Conservation (phyloP, 176 grass and related monocot genomes). For the Pontederia crassipes region DNA sequence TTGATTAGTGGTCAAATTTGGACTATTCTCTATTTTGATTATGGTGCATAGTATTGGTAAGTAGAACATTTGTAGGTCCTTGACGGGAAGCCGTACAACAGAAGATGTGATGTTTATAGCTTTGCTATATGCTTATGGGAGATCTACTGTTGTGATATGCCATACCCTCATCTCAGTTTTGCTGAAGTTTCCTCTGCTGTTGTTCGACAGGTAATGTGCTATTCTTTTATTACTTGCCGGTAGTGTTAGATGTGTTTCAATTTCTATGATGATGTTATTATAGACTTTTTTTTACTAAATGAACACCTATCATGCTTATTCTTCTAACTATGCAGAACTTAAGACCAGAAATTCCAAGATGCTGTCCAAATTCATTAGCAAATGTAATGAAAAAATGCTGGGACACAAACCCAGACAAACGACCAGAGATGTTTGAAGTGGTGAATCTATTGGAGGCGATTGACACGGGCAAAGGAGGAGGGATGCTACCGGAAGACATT, state of each 20-base stretch:
- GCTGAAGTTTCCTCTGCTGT: conserved; percentile 59
- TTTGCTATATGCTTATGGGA: conserved; percentile 83
- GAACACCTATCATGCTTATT: not conserved
- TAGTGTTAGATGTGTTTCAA: not conserved
- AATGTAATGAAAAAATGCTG: conserved; percentile 73
- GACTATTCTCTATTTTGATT: not conserved
- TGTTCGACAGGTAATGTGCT: conserved; percentile 43
- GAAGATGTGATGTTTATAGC: conserved; percentile 90
- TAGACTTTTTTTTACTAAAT: not conserved
- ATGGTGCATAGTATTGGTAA: not conserved
- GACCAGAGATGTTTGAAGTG: conserved; percentile 75
- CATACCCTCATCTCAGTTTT: conserved; percentile 57
- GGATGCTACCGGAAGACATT: conserved; percentile 36
- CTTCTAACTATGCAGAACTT: conserved; percentile 27
- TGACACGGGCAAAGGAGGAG: conserved; percentile 35
- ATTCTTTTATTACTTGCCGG: not conserved
- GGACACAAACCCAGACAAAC: conserved; percentile 54
- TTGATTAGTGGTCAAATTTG: too few relatives aligned
- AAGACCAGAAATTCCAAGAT: conserved; percentile 63
- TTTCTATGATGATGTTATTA: not conserved
- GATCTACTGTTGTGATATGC: conserved; percentile 86
- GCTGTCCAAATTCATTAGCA: conserved; percentile 47
- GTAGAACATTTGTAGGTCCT: conserved; percentile 28
- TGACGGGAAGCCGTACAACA: conserved; percentile 61
- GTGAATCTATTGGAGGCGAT: conserved; percentile 67